Percentiles rank a stretch among this genome's conserved stretches.
These are phyloP conservation scores for Spiromastix sp. DNA, from an alignment of 2,329 filamentous ascomycete species.

Conservation along the genomic window DNA sequence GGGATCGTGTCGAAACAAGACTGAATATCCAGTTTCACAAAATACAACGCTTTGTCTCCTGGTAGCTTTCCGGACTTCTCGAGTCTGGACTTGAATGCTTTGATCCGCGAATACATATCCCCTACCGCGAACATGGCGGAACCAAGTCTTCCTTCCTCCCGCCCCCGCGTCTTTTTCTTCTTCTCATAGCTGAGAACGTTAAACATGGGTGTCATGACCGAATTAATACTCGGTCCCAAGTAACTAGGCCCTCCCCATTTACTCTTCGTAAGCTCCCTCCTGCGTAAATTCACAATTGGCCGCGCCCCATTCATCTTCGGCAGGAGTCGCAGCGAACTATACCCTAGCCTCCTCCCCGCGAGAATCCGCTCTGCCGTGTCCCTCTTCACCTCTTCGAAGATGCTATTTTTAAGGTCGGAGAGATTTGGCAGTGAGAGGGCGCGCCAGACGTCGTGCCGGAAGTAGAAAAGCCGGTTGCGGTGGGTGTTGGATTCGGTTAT, in stretches of 20 bases:
- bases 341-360: constrained; percentile 56
- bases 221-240: constrained; percentile 58
- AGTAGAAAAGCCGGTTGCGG: constrained; percentile 78
- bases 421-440: constrained; percentile 64
- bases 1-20: constrained; percentile 94
- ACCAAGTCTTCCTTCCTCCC: constrained; percentile 59
- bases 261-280: constrained; percentile 43
- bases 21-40: constrained; percentile 86
- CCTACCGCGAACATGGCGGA: constrained; percentile 70
- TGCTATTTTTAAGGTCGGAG: constrained; percentile 52
- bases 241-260: constrained; percentile 42
- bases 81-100: constrained; percentile 48
- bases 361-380: constrained; percentile 49
- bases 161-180: constrained; percentile 42
- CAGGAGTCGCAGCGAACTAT: constrained; percentile 67
- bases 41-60: constrained; percentile 49
- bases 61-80: background rate
- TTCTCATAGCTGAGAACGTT: constrained; percentile 71
- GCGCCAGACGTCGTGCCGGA: constrained; percentile 87
- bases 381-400: constrained; percentile 67
- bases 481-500: constrained; percentile 81
- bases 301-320: constrained; percentile 70
- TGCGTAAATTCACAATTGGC: constrained; percentile 77
- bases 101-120: constrained; percentile 67
- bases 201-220: constrained; percentile 61